These are phyloP conservation scores for Silene vulgaris DNA, from an alignment of 179 eudicot genomes.

Conservation along the genomic window DNA sequence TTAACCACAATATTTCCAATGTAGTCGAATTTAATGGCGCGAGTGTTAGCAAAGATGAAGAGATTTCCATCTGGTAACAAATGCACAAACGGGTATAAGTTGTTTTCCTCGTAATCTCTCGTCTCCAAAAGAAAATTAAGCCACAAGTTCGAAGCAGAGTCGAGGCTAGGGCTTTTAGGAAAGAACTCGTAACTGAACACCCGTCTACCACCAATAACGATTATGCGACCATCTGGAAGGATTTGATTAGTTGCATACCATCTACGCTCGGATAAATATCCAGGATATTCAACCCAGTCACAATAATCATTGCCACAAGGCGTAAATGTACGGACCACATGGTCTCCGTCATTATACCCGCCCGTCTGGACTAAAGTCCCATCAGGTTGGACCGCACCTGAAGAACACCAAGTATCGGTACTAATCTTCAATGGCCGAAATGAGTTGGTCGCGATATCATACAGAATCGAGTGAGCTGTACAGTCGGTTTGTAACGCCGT, in stretches of 20 bases:
- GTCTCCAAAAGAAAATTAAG: slow-evolving; percentile 54
- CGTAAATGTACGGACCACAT: slow-evolving; percentile 39
- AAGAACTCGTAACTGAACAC: slow-evolving; percentile 57
- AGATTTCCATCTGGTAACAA: slow-evolving; percentile 65
- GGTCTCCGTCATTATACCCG: slow-evolving; percentile 70
- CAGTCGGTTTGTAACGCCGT: slow-evolving; percentile 45
- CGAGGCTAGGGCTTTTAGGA: slow-evolving; percentile 26
- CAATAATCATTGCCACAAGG: slow-evolving; percentile 42
- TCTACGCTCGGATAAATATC: slow-evolving; percentile 40
- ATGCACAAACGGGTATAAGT: slow-evolving; percentile 74
- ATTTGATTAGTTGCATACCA: slow-evolving; percentile 75
- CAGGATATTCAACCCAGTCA: slow-evolving; percentile 53
- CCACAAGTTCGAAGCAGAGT: slow-evolving; percentile 16
- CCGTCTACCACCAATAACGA: slow-evolving; percentile 59
- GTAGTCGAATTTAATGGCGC: slow-evolving; percentile 54
- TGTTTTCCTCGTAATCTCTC: slow-evolving; percentile 48
- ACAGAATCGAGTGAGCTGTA: slow-evolving; percentile 68
- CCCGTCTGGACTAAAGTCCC: slow-evolving; percentile 74
- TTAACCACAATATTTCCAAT: slow-evolving; percentile 32
- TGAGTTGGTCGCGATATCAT: slow-evolving; percentile 46
- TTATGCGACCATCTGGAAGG: slow-evolving; percentile 54
- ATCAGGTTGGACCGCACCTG: slow-evolving; percentile 55
- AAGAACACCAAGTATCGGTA: slow-evolving; percentile 88
- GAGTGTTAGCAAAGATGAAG: slow-evolving; percentile 66
- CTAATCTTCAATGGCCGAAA: slow-evolving; percentile 47